A percentile compares a stretch with the other conserved stretches of the same genome.
Conservation (phyloP, 495 filamentous ascomycete species). For the Xylaria bambusicola region DNA sequence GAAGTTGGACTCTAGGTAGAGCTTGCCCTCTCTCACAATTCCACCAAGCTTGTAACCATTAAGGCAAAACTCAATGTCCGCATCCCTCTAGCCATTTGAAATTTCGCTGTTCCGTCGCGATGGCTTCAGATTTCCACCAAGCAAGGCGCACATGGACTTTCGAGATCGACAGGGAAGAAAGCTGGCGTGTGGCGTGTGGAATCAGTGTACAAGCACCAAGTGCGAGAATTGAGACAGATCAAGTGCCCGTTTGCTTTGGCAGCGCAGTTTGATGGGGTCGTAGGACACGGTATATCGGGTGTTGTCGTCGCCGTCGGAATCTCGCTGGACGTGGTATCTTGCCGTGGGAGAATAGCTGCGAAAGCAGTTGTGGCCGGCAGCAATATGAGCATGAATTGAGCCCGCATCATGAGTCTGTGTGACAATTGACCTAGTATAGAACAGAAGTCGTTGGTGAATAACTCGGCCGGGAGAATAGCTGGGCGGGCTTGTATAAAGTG, state of each 20-base stretch:
- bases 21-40: too few relatives aligned
- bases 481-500: too few relatives aligned
- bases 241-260: conserved; percentile 6
- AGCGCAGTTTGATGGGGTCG: conserved; percentile 14
- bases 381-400: conserved; percentile 8
- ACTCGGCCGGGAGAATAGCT: too few relatives aligned
- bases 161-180: conserved; percentile 19
- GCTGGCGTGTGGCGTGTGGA: conserved; percentile 13
- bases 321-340: neutral
- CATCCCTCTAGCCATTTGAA: too few relatives aligned
- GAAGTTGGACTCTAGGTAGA: too few relatives aligned
- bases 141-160: conserved; percentile 8
- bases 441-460: too few relatives aligned
- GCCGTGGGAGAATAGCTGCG: conserved; percentile 11
- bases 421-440: too few relatives aligned
- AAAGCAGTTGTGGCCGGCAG: conserved; percentile 10
- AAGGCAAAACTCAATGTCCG: too few relatives aligned
- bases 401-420: conserved; percentile 10
- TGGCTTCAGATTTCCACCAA: neutral
- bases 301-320: conserved; percentile 2
- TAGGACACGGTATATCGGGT: conserved; percentile 10
- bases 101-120: neutral
- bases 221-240: conserved; percentile 17
- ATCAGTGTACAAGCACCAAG: conserved; percentile 17
- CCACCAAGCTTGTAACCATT: too few relatives aligned